phyloP scores from a whole-genome alignment of 2,329 filamentous ascomycete genomes.

The Xenoacremonium recifei region DNA sequence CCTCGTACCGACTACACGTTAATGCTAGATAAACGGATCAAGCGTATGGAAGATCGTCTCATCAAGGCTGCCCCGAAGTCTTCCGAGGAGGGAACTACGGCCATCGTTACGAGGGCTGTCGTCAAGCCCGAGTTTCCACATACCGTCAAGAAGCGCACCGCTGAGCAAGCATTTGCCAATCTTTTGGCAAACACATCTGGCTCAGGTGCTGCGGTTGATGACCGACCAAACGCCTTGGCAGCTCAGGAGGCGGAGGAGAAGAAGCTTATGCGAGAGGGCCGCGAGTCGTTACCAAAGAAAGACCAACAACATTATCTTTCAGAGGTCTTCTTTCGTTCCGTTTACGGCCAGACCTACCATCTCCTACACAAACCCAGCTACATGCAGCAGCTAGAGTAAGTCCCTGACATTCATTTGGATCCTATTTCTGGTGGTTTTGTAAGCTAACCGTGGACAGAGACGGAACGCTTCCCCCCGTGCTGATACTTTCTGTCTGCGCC shows the following conservation, averaged over 20 bases:
- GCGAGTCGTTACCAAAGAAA: slow-evolving; percentile 76
- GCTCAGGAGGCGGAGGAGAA: slow-evolving; percentile 70
- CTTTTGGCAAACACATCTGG: slow-evolving; percentile 68
- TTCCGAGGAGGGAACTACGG: slow-evolving; percentile 67
- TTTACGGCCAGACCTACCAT: slow-evolving; percentile 94
- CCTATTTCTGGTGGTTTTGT: not conserved
- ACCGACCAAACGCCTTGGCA: slow-evolving; percentile 48
- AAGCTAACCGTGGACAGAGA: slow-evolving; percentile 24
- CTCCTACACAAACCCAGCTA: slow-evolving; percentile 96
- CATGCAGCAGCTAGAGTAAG: slow-evolving; percentile 78
- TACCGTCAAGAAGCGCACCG: slow-evolving; percentile 73
- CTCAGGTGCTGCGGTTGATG: slow-evolving; percentile 44
- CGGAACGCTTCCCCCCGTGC: slow-evolving; percentile 75
- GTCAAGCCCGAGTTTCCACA: slow-evolving; percentile 76
- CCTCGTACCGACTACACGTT: slow-evolving; percentile 98
- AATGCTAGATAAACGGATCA: slow-evolving; percentile 93
- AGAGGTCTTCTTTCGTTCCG: slow-evolving; percentile 91
- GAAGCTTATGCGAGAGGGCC: slow-evolving; percentile 76
- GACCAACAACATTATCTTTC: slow-evolving; percentile 92
- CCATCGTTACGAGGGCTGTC: slow-evolving; percentile 71
- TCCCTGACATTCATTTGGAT: slow-evolving; percentile 13
- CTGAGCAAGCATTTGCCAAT: slow-evolving; percentile 82
- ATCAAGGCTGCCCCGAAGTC: slow-evolving; percentile 93
- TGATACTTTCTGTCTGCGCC: slow-evolving; percentile 91
- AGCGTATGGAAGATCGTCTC: slow-evolving; percentile 96